phyloP scores from a whole-genome alignment of 345 rosid species.

The Populus pruinosa region DNA sequence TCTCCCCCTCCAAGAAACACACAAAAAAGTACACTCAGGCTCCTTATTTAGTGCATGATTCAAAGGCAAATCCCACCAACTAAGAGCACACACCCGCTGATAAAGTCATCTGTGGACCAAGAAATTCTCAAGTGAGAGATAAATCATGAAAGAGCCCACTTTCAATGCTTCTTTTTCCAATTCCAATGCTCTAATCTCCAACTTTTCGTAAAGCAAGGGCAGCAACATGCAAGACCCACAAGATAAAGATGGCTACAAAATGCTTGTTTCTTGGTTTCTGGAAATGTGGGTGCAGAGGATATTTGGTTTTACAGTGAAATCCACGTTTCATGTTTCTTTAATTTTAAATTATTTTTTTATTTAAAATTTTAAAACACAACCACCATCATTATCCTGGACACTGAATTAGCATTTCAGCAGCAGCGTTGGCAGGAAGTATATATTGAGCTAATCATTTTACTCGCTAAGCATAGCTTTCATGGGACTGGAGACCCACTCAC shows the following conservation, averaged over 20 bases:
- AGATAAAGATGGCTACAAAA: conserved; percentile 6
- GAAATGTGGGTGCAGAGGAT: conserved; percentile 18
- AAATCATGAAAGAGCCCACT: conserved; percentile 39
- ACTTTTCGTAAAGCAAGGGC: conserved; percentile 40
- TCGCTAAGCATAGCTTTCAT: conserved; percentile 29
- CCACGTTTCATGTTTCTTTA: too few species aligned
- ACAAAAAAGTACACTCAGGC: neutral
- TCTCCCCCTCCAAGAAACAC: neutral
- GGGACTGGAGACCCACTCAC: conserved; percentile 37
- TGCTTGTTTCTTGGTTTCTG: conserved; percentile 13
- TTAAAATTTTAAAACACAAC: too few species aligned
- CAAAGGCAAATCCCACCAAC: conserved; percentile 13
- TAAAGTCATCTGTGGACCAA: conserved; percentile 27
- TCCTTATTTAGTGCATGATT: conserved; percentile 36
- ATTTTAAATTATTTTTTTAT: too few species aligned
- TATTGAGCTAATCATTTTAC: conserved; percentile 45
- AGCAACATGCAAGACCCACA: conserved; percentile 25
- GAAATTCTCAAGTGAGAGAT: conserved; percentile 23
- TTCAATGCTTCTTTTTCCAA: conserved; percentile 40
- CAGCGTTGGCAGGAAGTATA: neutral
- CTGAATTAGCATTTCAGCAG: neutral
- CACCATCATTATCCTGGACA: too few species aligned
- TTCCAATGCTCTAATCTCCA: conserved; percentile 42
- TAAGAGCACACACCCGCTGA: neutral
- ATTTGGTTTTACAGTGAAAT: too few species aligned